These are phyloP conservation scores for Echeveria elegans DNA, from an alignment of 164 flowering plant species.

Conservation along the genomic window DNA sequence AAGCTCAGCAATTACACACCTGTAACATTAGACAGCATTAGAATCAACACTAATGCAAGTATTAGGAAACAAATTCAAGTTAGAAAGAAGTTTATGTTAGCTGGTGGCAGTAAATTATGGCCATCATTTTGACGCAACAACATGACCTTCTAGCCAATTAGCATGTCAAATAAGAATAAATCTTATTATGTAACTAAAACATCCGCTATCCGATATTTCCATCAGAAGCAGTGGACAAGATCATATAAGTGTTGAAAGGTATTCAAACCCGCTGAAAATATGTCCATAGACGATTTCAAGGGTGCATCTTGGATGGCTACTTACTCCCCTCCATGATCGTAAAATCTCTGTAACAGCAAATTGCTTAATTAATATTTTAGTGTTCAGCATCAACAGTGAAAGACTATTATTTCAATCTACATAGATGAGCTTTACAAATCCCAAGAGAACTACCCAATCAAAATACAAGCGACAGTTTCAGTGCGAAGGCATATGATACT, in stretches of 20 bases:
- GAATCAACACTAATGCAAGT: neutral
- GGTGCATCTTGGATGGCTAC: slow-evolving; percentile 80
- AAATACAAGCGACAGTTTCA: neutral
- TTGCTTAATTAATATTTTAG: neutral
- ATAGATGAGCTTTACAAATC: neutral
- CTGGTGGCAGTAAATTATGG: neutral
- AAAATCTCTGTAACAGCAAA: slow-evolving; percentile 6
- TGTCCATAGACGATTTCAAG: slow-evolving; percentile 85
- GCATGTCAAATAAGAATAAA: too few relatives aligned
- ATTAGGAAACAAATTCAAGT: neutral
- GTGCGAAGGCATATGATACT: neutral
- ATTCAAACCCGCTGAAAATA: slow-evolving; percentile 91
- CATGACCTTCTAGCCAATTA: neutral
- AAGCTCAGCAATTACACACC: slow-evolving; percentile 98
- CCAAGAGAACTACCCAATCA: neutral
- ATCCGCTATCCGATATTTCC: neutral
- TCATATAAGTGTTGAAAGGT: slow-evolving; percentile 4
- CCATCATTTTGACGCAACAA: neutral
- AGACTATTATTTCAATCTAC: neutral
- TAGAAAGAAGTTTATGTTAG: neutral
- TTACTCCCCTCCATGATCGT: slow-evolving; percentile 46
- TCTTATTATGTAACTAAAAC: too few relatives aligned
- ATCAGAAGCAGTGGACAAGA: neutral
- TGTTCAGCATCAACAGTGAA: neutral
- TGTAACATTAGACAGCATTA: slow-evolving; percentile 19